Base-by-base conservation (phyloP, 192 early-diverging fungal genomes). In the Backusella morwellensis region DNA sequence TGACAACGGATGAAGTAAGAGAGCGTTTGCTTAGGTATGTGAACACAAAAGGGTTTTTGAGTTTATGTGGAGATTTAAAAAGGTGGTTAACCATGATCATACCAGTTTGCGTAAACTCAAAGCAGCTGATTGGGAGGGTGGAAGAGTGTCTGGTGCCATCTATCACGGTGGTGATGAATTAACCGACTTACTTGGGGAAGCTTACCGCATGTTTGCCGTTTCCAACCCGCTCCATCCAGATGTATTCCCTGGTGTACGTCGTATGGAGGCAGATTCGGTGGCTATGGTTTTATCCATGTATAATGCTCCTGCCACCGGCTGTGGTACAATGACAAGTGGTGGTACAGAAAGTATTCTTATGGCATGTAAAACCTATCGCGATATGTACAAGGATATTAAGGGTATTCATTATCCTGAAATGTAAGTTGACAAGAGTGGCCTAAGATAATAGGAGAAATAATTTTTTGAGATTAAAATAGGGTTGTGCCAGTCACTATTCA, bases 291-390 rank as follows among this genome's bases (percentile, higher is more conserved):
- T 95, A 21, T 70, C 85, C 35, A 92, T 99, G 81, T 97, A 95
- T 89, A 91, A 97, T 77, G 96, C 89, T 38, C 88, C 88, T 0
- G 74, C 74, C 8, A 86, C 86, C 12, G 93, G 90, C 68, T 93
- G 94, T 79, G 97, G 96, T 23, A 92, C 90, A 36, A 93, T 97
- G 77, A 99, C 97, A 15, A 94, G 92, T 34, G 97, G 97, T 36
- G 97, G 97, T 32, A 96, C 96, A 21, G 97, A 99, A 81, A 93
- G 91, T 76, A 92, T 99, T 50, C 84, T 98, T 40, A 97, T 99
- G 96, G 93, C 95, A 5, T 94, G 96, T 80, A 97, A 97, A 77
- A 89, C 97, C 0, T 95, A 99, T 84, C 90, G 96, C 23, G 96
- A 97, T 56, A 93, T 91, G 93, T 96, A 91, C 36, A 87, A 87